A percentile compares a stretch with the other conserved stretches of the same genome.
phyloP scores from a whole-genome alignment of 768 basidiomycete genomes.

The Galerina sulciceps region DNA sequence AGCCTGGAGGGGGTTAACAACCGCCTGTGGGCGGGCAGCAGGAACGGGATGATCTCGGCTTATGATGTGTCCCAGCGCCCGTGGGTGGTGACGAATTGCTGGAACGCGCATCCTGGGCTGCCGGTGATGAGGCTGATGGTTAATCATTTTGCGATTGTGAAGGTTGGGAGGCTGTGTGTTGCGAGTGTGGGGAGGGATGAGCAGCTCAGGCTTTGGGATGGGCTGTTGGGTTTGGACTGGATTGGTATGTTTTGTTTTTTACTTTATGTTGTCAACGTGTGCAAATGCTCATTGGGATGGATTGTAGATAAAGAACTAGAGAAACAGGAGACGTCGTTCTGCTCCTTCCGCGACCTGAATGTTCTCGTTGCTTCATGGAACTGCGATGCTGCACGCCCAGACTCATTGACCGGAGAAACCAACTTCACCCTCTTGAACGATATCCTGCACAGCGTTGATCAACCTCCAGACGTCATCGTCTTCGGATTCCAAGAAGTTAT shows the following conservation, averaged over 20 bases:
- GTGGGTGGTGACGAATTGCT: constrained; percentile 87
- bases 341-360: constrained; percentile 76
- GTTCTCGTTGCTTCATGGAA: constrained; percentile 92
- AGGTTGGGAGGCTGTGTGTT: constrained; percentile 69
- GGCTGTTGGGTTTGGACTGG: constrained; percentile 82
- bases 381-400: constrained; percentile 85
- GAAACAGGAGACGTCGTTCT: constrained; percentile 77
- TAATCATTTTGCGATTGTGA: constrained; percentile 77
- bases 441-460: constrained; percentile 69
- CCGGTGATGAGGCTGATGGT: constrained; percentile 69
- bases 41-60: constrained; percentile 81
- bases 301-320: constrained; percentile 72
- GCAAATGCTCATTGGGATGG: not conserved
- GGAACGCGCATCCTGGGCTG: constrained; percentile 77
- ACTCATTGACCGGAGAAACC: constrained; percentile 64
- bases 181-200: constrained; percentile 79
- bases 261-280: not conserved
- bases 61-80: constrained; percentile 78
- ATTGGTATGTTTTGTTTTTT: constrained; percentile 62
- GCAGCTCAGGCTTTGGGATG: constrained; percentile 85
- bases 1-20: constrained; percentile 84
- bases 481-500: constrained; percentile 98
- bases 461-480: constrained; percentile 82
- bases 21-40: constrained; percentile 84
- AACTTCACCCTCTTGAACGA: constrained; percentile 85